Percentiles rank a stretch among this genome's conserved stretches.
Conservation (phyloP, 495 filamentous ascomycete species). For the Achaetomiella virescens region DNA sequence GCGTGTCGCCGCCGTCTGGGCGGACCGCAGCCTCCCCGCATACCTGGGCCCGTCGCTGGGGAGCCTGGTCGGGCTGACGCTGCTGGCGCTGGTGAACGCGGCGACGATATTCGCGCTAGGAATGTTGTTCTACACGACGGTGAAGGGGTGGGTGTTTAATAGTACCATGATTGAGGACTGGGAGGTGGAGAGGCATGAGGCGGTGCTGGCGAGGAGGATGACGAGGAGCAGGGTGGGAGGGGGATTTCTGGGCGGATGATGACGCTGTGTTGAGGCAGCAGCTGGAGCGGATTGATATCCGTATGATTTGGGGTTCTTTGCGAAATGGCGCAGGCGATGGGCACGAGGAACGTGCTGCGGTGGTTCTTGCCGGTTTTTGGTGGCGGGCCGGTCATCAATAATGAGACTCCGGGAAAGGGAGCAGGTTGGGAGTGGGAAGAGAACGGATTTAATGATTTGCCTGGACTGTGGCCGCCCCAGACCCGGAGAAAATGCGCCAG, state of each 20-base stretch:
- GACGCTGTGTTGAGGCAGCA: conserved; percentile 39
- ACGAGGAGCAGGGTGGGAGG: conserved; percentile 35
- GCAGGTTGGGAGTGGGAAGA: conserved; percentile 65
- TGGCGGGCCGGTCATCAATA: conserved; percentile 30
- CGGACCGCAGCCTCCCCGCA: conserved; percentile 60
- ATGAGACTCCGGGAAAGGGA: conserved; percentile 10
- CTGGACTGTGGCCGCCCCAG: conserved; percentile 74
- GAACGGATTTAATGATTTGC: conserved; percentile 79
- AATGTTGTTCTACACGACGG: conserved; percentile 53
- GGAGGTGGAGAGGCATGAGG: conserved; percentile 85
- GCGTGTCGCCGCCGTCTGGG: conserved; percentile 59
- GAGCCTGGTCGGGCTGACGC: conserved; percentile 60
- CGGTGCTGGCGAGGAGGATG: conserved; percentile 58
- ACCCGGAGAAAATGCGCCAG: conserved; percentile 72
- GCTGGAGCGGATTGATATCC: conserved; percentile 83
- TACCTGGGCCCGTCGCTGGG: conserved; percentile 69
- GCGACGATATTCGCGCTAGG: conserved; percentile 59
- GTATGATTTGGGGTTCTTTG: conserved; percentile 84
- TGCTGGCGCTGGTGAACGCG: conserved; percentile 55
- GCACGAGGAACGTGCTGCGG: conserved; percentile 78
- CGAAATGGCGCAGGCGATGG: conserved; percentile 82
- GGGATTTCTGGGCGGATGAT: conserved; percentile 45
- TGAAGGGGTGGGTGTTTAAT: conserved; percentile 39
- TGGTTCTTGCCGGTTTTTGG: conserved; percentile 45
- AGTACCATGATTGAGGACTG: conserved; percentile 85